Evolutionary conservation across 78 protist species (phyloP), one percentile per base, ranked within the genome.

Genomic region (Cavenderia fasciculata): DNA sequence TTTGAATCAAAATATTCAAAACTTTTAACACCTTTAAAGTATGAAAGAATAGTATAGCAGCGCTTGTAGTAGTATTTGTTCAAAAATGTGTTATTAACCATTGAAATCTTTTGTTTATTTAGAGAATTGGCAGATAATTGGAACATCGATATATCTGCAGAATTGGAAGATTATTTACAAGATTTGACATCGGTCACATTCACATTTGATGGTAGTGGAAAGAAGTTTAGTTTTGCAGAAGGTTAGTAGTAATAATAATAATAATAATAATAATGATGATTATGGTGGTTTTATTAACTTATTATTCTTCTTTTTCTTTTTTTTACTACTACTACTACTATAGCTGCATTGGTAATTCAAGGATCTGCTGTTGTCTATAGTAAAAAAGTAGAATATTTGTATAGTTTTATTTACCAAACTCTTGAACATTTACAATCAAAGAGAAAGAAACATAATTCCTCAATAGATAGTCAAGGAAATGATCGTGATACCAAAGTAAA

Each of bases 271-370:
- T 31, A 69, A 23, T 27, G 23, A 14, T 2, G 2, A 1, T 33
- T 51, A 11, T 71, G 33, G 29, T 36, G 8, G 21, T 51, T 38
- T 87, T 27, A 19, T 4, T 59, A 12, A 57, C 21, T 2, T 29
- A n/a, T n/a, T n/a, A n/a, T n/a, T n/a, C n/a, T n/a, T n/a, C n/a
- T n/a, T n/a, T n/a, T n/a, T n/a, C 12, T 65, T 18, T n/a, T 21
- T 65, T n/a, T 6, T 19, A 65, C 56, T n/a, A 36, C 12, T 52
- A 59, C 16, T 73, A 19, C 18, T 18, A 7, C 7, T n/a, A 10
- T 70, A 94, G 98, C 98, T 25, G 98, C 98, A 12, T 72, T 97
- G 61, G 65, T 97, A 31, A 97, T 97, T 78, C 98, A 97, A 62
- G 97, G 97, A 18, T 96, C 97, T 23, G 96, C 98, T 11, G 91